Base-by-base conservation (phyloP, 1,284 basidiomycete genomes). In the Fomitopsis palustris region DNA sequence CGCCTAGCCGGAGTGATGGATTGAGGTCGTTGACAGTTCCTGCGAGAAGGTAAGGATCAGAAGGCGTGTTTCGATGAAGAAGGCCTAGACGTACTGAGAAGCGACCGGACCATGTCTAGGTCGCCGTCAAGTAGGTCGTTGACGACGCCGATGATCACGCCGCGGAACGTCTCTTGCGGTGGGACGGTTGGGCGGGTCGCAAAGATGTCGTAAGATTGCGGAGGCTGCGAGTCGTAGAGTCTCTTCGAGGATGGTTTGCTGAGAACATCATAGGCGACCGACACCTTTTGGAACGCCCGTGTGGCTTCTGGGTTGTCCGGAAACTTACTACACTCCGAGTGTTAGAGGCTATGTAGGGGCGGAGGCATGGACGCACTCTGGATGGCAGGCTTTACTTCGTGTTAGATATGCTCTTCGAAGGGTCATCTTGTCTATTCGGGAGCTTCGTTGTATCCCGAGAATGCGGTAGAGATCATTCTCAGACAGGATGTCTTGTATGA, bases 101-200 rank as follows among this genome's bases (percentile, higher is more conserved):
- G 72, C 0, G 84, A 85, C 61, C 87, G 81, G 65, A 93, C 86
- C 70, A 92, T 84, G 70, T 93, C 90, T 38, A 94, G 77, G 71
- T 94, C 92, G 7, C 91, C 92, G 61, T 93, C 87, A 56, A 94
- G 73, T 64, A 93, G 92, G 67, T 95, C 92, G 65, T 85, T 87
- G 67, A 93, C 84, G 9, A 92, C 85, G 33, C 85, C 82, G 51
- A 92, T 72, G 35, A 94, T 76, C 8, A 92, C 90, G 57, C 84
- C 80, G 53, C 86, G 80, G 57, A 95, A 83, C 0, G 92, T 93
- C 65, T 92, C 87, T 59, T 93, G 90, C 1, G 88, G 85, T 61
- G 83, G 76, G 25, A 76, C 75, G 21, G 75, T 72, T 4, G 85
- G 77, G 23, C 78, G 77, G 0, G 83, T 69, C 12, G 80, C 73